Percentiles rank a stretch among this genome's conserved stretches.
Conservation (phyloP, 768 basidiomycete species). For the Serendipita sp. region DNA sequence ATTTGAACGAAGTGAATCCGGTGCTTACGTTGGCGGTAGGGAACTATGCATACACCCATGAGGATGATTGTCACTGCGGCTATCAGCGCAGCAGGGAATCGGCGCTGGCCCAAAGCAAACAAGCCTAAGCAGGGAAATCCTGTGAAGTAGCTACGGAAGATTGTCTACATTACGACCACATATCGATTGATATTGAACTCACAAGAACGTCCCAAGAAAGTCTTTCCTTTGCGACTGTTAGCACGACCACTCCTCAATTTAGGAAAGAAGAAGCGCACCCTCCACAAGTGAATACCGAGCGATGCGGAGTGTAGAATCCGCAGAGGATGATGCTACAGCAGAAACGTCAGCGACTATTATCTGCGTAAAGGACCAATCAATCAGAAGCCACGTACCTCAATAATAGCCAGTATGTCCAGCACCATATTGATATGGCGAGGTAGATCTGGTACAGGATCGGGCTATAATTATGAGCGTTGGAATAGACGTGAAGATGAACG, state of each 20-base stretch:
- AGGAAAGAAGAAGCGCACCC: neutral
- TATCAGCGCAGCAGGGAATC: slow-evolving; percentile 16
- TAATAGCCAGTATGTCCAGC: slow-evolving; percentile 25
- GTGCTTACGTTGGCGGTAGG: slow-evolving; percentile 8
- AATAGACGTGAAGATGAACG: slow-evolving; percentile 36
- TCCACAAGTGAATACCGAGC: neutral
- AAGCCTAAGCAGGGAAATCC: slow-evolving; percentile 17
- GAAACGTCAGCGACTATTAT: neutral
- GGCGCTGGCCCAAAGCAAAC: slow-evolving; percentile 16
- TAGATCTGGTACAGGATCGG: slow-evolving; percentile 43
- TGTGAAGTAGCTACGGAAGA: slow-evolving; percentile 15
- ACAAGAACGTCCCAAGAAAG: slow-evolving; percentile 15
- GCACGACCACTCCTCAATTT: neutral
- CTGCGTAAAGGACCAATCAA: neutral
- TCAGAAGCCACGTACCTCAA: neutral
- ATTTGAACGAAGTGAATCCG: slow-evolving; percentile 16
- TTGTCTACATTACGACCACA: neutral
- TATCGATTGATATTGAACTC: neutral
- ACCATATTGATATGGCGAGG: slow-evolving; percentile 45
- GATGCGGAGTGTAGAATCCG: neutral
- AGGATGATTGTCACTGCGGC: slow-evolving; percentile 11
- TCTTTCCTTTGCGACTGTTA: slow-evolving; percentile 12
- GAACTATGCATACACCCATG: slow-evolving; percentile 19
- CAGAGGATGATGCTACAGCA: neutral
- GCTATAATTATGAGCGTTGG: slow-evolving; percentile 56